Evolutionary conservation across 352 stramenopile genomes (phyloP).

Genomic region (Phytophthora citrophthora): DNA sequence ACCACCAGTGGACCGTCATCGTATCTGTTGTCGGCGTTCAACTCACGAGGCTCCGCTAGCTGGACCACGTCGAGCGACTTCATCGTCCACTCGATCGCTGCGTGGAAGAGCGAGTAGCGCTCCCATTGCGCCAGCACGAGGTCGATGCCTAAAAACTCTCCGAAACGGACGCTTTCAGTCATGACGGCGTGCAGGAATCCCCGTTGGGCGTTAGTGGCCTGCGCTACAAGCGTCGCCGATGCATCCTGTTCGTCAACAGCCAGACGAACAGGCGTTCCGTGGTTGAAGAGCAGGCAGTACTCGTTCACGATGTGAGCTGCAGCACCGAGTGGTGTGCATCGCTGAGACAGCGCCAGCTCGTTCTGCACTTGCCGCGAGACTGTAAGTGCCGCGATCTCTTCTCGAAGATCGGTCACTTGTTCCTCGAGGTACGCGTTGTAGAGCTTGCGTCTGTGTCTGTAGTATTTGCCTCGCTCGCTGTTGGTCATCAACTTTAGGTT

Average conservation of each 20-base stretch:
- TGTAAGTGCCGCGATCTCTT: slow-evolving; percentile 51
- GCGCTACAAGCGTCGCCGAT: background rate
- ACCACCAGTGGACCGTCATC: slow-evolving; percentile 32
- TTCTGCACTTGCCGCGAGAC: slow-evolving; percentile 37
- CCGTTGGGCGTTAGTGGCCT: slow-evolving; percentile 33
- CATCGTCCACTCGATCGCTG: slow-evolving; percentile 49
- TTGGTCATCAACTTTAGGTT: slow-evolving; percentile 23
- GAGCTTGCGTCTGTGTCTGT: slow-evolving; percentile 56
- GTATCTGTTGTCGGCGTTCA: slow-evolving; percentile 35
- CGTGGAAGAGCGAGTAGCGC: slow-evolving; percentile 58
- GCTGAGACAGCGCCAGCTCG: slow-evolving; percentile 37
- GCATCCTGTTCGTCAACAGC: slow-evolving; percentile 30
- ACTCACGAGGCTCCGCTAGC: slow-evolving; percentile 11
- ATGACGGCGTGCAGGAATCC: slow-evolving; percentile 49
- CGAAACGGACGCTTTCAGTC: slow-evolving; percentile 50
- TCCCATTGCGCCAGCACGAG: slow-evolving; percentile 60
- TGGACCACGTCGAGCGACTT: slow-evolving; percentile 49
- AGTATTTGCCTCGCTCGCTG: slow-evolving; percentile 75
- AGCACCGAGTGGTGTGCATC: slow-evolving; percentile 25
- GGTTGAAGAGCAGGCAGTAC: slow-evolving; percentile 61
- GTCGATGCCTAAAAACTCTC: slow-evolving; percentile 44
- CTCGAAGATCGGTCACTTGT: slow-evolving; percentile 48
- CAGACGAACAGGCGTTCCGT: slow-evolving; percentile 53
- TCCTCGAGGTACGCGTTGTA: slow-evolving; percentile 46
- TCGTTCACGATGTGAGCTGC: slow-evolving; percentile 48